Conservation (phyloP, 176 grass and related monocot genomes). For the Cenchrus fungigraminus region DNA sequence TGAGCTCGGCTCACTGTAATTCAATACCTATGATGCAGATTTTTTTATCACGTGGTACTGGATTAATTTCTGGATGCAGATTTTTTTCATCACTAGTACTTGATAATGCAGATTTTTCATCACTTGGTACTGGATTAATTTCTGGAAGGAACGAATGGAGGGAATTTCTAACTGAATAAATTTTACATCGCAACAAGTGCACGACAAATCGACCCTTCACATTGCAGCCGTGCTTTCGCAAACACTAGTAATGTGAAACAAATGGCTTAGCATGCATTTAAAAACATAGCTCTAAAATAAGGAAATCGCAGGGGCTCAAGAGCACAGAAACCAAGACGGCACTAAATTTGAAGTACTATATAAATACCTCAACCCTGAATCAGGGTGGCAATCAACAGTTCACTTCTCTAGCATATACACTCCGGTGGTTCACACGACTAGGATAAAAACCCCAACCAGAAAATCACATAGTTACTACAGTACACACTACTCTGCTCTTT, state of each 20-base stretch:
- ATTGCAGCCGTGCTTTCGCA: not conserved
- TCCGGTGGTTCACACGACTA: not conserved
- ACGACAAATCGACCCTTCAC: not conserved
- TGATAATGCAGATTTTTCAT: no score
- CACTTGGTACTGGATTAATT: no score
- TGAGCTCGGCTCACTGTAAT: no score
- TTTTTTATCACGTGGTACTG: no score
- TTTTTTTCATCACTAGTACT: no score
- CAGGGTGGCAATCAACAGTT: conserved; percentile 28
- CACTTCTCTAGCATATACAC: conserved; percentile 47
- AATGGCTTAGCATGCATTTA: not conserved
- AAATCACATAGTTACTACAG: not conserved
- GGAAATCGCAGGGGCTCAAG: no score
- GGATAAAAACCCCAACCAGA: conserved; percentile 7
- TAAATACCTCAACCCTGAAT: conserved; percentile 34
- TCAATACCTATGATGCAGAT: no score
- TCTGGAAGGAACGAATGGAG: no score
- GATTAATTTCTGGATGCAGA: no score
- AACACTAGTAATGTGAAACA: not conserved
- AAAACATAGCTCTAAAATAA: not conserved
- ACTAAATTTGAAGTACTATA: conserved; percentile 11
- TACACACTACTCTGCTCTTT: not conserved
- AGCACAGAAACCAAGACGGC: no score
- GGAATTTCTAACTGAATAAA: no score
- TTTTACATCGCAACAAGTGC: not conserved